Conservation (phyloP, 768 basidiomycete genomes). For the Macrolepiota fuliginosa region DNA sequence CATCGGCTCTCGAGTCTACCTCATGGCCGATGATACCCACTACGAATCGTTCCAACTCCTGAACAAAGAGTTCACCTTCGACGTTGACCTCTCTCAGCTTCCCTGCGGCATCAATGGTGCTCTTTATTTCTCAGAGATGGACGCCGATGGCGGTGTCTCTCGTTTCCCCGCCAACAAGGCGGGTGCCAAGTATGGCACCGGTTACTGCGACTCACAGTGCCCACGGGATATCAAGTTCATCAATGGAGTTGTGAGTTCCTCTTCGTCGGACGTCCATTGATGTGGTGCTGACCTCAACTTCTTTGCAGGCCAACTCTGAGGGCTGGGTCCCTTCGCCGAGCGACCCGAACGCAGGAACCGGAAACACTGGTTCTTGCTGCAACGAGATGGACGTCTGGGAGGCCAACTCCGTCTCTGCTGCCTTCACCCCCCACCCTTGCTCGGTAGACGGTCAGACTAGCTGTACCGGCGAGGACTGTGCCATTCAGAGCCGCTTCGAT, state of each 20-base stretch:
- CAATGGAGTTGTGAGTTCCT: slow-evolving; percentile 44
- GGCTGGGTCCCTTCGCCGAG: slow-evolving; percentile 3
- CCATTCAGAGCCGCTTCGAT: slow-evolving; percentile 16
- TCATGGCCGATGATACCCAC: slow-evolving; percentile 13
- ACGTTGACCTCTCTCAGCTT: slow-evolving; percentile 14
- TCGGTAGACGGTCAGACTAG: slow-evolving; percentile 26
- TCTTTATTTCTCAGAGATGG: slow-evolving; percentile 15
- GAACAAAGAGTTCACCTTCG: slow-evolving; percentile 16
- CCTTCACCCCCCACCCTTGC: slow-evolving; percentile 40
- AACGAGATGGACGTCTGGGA: slow-evolving; percentile 47
- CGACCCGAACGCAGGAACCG: slow-evolving; percentile 34
- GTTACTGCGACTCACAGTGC: slow-evolving; percentile 67
- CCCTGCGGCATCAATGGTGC: slow-evolving; percentile 15
- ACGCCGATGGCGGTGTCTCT: slow-evolving; percentile 17
- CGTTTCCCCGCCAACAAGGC: slow-evolving; percentile 54
- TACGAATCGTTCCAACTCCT: slow-evolving; percentile 13
- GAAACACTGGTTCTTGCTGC: slow-evolving; percentile 38
- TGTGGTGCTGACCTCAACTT: not conserved
- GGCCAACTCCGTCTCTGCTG: slow-evolving; percentile 38
- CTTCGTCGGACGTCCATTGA: not conserved
- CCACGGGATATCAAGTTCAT: slow-evolving; percentile 63
- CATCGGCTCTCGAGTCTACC: slow-evolving; percentile 14
- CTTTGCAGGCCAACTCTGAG: slow-evolving; percentile 39
- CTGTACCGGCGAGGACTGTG: slow-evolving; percentile 32
- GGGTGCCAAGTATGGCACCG: slow-evolving; percentile 55